Evolutionary conservation across 2,329 filamentous ascomycete species (phyloP).

Genomic region (Botrytis hyacinthi): DNA sequence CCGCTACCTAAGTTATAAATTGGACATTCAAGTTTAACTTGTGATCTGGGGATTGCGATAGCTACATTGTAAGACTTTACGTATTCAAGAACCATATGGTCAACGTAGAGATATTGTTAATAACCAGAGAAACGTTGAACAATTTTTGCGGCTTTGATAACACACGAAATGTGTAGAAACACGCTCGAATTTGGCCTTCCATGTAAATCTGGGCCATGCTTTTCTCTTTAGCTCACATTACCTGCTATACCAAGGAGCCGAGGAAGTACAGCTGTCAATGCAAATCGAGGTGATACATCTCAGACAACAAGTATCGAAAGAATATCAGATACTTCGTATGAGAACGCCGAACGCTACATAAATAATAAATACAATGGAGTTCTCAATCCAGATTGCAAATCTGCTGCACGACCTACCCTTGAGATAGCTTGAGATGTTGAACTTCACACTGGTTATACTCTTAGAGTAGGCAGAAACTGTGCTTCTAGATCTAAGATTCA

Average conservation of each 20-base stretch:
- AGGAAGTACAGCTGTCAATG: background rate
- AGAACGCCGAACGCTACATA: background rate
- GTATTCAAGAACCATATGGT: background rate
- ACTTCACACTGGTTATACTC: background rate
- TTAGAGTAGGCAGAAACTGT: background rate
- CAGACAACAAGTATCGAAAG: background rate
- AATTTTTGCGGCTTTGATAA: background rate
- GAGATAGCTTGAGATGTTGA: background rate
- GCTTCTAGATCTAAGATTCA: no score
- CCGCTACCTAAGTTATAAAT: background rate
- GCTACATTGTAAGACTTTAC: background rate
- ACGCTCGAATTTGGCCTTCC: background rate
- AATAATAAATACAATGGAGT: background rate
- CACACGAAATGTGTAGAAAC: background rate
- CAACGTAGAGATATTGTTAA: background rate
- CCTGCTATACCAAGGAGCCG: background rate
- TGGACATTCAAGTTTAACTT: background rate
- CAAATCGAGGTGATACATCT: background rate
- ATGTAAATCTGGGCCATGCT: background rate
- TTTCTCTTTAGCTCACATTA: background rate
- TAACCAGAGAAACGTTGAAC: background rate
- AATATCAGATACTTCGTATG: background rate
- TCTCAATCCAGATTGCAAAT: no score
- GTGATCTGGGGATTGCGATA: background rate
- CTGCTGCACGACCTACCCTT: background rate